A percentile compares a stretch with the other conserved stretches of the same genome.
phyloP scores from a whole-genome alignment of 306 rosid genomes.

The Malus fusca region DNA sequence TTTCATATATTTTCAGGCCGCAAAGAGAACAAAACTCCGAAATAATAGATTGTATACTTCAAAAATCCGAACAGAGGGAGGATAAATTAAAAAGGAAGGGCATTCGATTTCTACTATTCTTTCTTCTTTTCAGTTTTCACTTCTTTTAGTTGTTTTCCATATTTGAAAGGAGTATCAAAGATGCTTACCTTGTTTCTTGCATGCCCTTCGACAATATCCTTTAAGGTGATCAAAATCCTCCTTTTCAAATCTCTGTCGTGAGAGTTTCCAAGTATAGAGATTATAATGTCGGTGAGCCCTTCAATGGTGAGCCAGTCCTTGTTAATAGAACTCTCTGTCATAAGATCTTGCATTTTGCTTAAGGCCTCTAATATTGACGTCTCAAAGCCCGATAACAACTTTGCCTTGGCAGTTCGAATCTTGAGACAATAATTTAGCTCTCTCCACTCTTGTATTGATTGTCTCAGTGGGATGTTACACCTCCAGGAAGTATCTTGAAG shows the following conservation, averaged over 20 bases:
- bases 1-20: background rate
- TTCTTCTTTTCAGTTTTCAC: background rate
- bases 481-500: slow-evolving; percentile 54
- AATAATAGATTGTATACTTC: background rate
- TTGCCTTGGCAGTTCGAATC: slow-evolving; percentile 47
- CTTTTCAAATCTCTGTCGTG: slow-evolving; percentile 44
- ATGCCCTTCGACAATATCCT: slow-evolving; percentile 59
- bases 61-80: background rate
- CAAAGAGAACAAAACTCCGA: background rate
- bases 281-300: slow-evolving; percentile 40
- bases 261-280: slow-evolving; percentile 44
- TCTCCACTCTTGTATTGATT: slow-evolving; percentile 81
- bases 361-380: slow-evolving; percentile 36
- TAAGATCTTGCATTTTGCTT: slow-evolving; percentile 49
- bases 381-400: slow-evolving; percentile 29
- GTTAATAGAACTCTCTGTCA: slow-evolving; percentile 59
- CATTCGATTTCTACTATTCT: background rate
- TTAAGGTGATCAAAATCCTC: slow-evolving; percentile 54
- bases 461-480: slow-evolving; percentile 60
- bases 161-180: background rate
- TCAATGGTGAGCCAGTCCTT: slow-evolving; percentile 78
- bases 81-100: background rate
- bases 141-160: background rate
- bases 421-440: slow-evolving; percentile 63
- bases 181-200: slow-evolving; percentile 61